Percentiles rank a stretch among this genome's conserved stretches.
Evolutionary conservation across 495 filamentous ascomycete species (phyloP).

Genomic region (Jackrogersella minutella): DNA sequence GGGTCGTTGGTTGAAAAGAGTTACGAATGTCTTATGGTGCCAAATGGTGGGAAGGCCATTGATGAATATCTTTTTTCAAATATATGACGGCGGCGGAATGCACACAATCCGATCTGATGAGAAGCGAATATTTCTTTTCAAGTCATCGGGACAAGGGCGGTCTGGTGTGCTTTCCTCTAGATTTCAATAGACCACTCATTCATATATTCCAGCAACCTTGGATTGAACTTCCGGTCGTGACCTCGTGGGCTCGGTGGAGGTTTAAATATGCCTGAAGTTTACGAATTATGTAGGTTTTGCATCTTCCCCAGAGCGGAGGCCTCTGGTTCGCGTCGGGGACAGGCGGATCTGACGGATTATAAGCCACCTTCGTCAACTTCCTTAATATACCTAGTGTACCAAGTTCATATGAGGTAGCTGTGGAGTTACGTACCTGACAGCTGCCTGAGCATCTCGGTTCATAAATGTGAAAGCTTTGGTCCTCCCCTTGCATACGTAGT

Average conservation of each 20-base stretch:
- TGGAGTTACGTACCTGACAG: too few species aligned
- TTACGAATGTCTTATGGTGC: slow-evolving; percentile 7
- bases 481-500: slow-evolving; percentile 1
- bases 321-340: slow-evolving; percentile 14
- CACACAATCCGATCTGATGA: slow-evolving; percentile 23
- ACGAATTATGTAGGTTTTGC: too few species aligned
- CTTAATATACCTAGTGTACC: slow-evolving; percentile 8
- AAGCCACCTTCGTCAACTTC: slow-evolving; percentile 9
- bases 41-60: slow-evolving; percentile 17
- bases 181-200: slow-evolving; percentile 32
- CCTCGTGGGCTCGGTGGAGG: background rate
- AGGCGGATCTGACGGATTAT: slow-evolving; percentile 23
- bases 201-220: slow-evolving; percentile 6
- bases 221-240: background rate
- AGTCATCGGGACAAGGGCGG: slow-evolving; percentile 19
- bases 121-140: slow-evolving; percentile 17
- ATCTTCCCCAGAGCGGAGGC: slow-evolving; percentile 1
- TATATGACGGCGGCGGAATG: slow-evolving; percentile 20
- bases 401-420: background rate
- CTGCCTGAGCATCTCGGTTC: background rate
- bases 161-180: slow-evolving; percentile 33
- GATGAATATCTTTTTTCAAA: slow-evolving; percentile 18
- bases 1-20: slow-evolving; percentile 15
- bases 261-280: slow-evolving; percentile 8
- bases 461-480: background rate